Base-by-base conservation (phyloP, 176 grass and related monocot genomes). In the Neostapfia colusana region DNA sequence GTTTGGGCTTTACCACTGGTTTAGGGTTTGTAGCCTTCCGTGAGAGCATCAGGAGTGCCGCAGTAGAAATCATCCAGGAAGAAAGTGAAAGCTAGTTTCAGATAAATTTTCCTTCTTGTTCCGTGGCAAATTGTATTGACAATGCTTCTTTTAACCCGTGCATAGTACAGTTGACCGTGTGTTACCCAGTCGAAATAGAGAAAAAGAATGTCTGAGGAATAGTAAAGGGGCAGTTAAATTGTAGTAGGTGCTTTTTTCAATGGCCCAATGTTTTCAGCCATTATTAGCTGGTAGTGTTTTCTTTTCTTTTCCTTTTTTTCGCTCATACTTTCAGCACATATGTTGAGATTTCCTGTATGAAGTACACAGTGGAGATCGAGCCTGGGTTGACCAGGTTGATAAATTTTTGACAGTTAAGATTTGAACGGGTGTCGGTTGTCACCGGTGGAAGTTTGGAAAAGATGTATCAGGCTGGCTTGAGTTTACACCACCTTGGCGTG, bases 11-110 rank as follows among this genome's bases (percentile, higher is more conserved):
- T 82, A 44, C 80, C 21, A 81, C 75, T 39, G 81, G 79, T 79
- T 81, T 59, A 40, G 95, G 95, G 41, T 95, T 99, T 79, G 88
- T 95, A 64, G 80, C 91, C 27, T 99, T 99, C 70, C 83, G 89
- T 15, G 91, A 99, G 82, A 79, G 67, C 39, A 79, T 92, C 9
- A 77, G 85, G 31, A 79, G 63, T 69, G 91, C 82, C 43, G 92
- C 89, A 12, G 67, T 71, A 27, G 89, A 90, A 7, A 95, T 95
- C 79, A 50, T 95, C 63, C 90, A 95, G 69, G 86, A 88, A 91
- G 84, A 86, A 76, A 77, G 67, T 82, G 83, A 70, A 43, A 84
- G 76, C 21, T 88, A 88, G 64, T 28, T 70, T 35, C n/a, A 38
- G 55, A 54, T 13, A 2, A 1, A 27, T 20, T 31, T 31, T 3